Base-by-base conservation (phyloP, 192 early-diverging fungal genomes). In the Chytriomyces sp. region DNA sequence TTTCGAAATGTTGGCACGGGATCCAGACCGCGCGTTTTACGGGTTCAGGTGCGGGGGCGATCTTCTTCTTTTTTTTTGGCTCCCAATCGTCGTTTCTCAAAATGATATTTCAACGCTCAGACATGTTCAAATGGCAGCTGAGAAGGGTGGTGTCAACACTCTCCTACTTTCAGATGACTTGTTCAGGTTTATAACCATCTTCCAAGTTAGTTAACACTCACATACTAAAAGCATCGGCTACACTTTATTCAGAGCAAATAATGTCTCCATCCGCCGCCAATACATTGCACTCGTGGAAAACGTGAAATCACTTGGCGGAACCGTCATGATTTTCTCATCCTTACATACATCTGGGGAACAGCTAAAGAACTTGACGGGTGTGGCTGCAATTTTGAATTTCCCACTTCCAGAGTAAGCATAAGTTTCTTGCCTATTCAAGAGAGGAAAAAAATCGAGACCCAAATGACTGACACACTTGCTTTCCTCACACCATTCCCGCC, bases 341-440 rank as follows among this genome's bases (percentile, higher is more conserved):
- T 79, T 97, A 67, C 98, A 99, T 78, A 93, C 94, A 0, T 95
- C 95, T 0, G 98, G 98, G 68, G 98, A 99, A 84, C 95, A 97
- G 81, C 86, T 99, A 13, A 91, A 90, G 76, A 95, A 97, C 83
- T 83, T 99, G 49, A 92, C 96, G 20, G 98, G 98, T 28, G 93
- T 99, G 6, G 98, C 98, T 9, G 95, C 95, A 5, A 94, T 96
- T 60, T 83, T 97, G 50, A 92, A 89, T 65, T 99, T 97, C 68
- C 94, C 96, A n/a, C 74, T 99, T 61, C 93, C 92, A 26, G 91
- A 96, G 77, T 78, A 18, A 66, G 63, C 35, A 18, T 24, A 23
- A 23, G 16, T 3, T 60, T 60, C 23, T 60, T 60, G 5, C 23
- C 20, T 2, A 23, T 59, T 59, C 28, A 35, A 35, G 2, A 0